Evolutionary conservation across 768 basidiomycete genomes (phyloP).

Genomic region (Basidioascus undulatus): DNA sequence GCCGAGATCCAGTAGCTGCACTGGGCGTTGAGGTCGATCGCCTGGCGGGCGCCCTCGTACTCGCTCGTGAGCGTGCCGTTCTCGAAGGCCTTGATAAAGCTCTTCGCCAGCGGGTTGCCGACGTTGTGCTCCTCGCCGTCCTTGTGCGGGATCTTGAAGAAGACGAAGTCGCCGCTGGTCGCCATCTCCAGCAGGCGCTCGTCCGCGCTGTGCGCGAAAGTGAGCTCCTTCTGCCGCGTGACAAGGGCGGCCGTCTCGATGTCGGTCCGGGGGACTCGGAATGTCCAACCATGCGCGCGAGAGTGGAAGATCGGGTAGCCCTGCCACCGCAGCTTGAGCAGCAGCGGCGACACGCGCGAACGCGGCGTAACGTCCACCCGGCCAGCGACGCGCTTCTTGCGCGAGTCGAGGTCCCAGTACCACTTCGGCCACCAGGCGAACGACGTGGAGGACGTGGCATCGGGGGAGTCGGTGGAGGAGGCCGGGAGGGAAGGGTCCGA

Average conservation of each 20-base stretch:
- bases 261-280: conserved; percentile 33
- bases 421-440: conserved; percentile 99
- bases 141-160: conserved; percentile 88
- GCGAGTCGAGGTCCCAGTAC: conserved; percentile 70
- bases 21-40: conserved; percentile 72
- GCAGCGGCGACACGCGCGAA: conserved; percentile 55
- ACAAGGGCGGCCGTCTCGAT: conserved; percentile 1
- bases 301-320: conserved; percentile 66
- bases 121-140: conserved; percentile 88
- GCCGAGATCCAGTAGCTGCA: conserved; percentile 97
- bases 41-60: conserved; percentile 47
- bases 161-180: conserved; percentile 29
- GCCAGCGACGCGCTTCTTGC: conserved; percentile 37
- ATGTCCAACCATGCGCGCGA: conserved; percentile 74
- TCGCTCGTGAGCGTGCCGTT: conserved; percentile 69
- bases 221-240: conserved; percentile 20
- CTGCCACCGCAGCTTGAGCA: conserved; percentile 68
- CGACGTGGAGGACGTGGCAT: no score
- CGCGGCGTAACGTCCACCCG: conserved; percentile 70
- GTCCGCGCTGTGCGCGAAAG: conserved; percentile 42
- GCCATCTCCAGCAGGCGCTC: conserved; percentile 28
- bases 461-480: no score
- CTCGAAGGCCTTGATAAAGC: conserved; percentile 66
- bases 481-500: no score
- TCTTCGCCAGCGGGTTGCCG: conserved; percentile 72